Evolutionary conservation across 169 alveolate species (phyloP), one percentile per base, ranked within the genome.

Genomic region (Nephromyces sp.): DNA sequence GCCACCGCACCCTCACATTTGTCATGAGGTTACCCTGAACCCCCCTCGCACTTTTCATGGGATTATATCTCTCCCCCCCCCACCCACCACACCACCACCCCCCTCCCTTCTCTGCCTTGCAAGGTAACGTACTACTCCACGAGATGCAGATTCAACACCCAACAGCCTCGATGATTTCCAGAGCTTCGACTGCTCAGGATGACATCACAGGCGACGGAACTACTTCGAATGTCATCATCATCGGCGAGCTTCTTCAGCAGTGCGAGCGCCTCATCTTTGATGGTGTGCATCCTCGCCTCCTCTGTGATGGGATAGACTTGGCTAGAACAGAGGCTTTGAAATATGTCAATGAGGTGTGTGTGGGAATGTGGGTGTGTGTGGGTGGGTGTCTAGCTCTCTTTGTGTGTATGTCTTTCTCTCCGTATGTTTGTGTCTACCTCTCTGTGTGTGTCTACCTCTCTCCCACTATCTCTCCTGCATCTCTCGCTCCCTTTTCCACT

Each of bases 91-190:
- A n/a, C n/a, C n/a, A n/a, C n/a, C n/a, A n/a, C n/a, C n/a, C 6
- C 31, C 6, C 6, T 62, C 32, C 32, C 0, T 74, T 95, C 25
- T 92, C 92, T 77, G 90, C 98, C n/a, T n/a, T n/a, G n/a, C n/a
- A 95, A 80, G 99, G 99, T 0, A 86, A 92, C 75, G 98, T 94
- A 3, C 90, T 97, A 32, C 91, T 97, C 61, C 92, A 95, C 65
- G 99, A 97, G 72, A 97, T 97, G 99, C 94, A 94, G 89, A 95
- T 97, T 43, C 96, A 95, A 75, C 99, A 97, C 85, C 99, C 99
- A 3, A 97, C 99, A 3, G 99, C 99, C 6, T 93, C 97, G 73
- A 95, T 97, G 98, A 92, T 97, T 63, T 98, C 98, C 34, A 84
- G 99, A 71, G 98, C 98, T 22, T 96, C 99, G 25, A 92, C 99